These are phyloP conservation scores for Clathrus columnatus DNA, from an alignment of 768 basidiomycete genomes.

Conservation along the genomic window DNA sequence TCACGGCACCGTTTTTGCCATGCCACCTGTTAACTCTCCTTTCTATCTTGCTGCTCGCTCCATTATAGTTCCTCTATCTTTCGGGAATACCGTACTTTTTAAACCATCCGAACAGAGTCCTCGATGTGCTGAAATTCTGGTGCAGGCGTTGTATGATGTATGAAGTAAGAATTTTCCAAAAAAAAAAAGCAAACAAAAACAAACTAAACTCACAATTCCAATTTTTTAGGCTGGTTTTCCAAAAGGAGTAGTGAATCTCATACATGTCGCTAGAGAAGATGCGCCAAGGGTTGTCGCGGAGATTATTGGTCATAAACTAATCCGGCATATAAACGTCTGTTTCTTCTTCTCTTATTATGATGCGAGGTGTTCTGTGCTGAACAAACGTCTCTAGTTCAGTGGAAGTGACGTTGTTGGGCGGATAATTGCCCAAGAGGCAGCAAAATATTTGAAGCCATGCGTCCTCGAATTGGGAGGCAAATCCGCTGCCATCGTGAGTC, in stretches of 20 bases:
- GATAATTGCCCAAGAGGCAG: constrained; percentile 46
- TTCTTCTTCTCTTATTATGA: no score
- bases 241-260: constrained; percentile 46
- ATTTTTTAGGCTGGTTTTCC: constrained; percentile 47
- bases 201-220: no score
- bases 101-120: constrained; percentile 46
- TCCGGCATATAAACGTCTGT: constrained; percentile 47
- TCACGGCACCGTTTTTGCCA: constrained; percentile 40
- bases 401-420: constrained; percentile 47
- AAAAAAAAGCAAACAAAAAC: neutral
- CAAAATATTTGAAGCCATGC: constrained; percentile 46
- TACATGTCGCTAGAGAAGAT: constrained; percentile 37
- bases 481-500: constrained; percentile 39
- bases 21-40: constrained; percentile 51
- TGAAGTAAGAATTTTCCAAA: neutral
- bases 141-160: constrained; percentile 41
- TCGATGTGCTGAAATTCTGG: constrained; percentile 34
- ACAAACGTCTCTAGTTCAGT: constrained; percentile 33
- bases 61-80: constrained; percentile 37
- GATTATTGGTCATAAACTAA: constrained; percentile 45
- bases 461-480: constrained; percentile 55
- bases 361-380: neutral
- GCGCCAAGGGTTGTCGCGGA: constrained; percentile 38
- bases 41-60: constrained; percentile 36
- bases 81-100: constrained; percentile 49